phyloP scores from a whole-genome alignment of 202 grass and related monocot genomes.

The Musa balbisiana region DNA sequence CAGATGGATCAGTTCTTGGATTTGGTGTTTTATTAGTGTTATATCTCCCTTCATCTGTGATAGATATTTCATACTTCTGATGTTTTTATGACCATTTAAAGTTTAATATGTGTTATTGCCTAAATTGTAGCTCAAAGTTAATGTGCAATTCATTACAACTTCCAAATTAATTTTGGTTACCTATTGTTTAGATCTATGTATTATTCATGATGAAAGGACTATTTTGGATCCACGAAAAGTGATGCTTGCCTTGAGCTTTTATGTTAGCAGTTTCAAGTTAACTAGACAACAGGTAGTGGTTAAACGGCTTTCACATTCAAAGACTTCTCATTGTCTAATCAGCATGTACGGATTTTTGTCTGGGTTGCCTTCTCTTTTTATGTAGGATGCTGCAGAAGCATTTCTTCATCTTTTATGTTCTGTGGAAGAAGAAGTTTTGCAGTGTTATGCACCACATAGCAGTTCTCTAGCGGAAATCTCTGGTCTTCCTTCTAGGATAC shows the following conservation, averaged over 20 bases:
- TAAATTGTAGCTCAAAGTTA: background rate
- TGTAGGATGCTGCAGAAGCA: conserved; percentile 87
- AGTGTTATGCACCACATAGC: conserved; percentile 52
- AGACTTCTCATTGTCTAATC: conserved; percentile 8
- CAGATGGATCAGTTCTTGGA: background rate
- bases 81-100: background rate
- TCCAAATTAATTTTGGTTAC: background rate
- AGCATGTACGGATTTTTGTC: conserved; percentile 1
- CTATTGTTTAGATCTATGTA: conserved; percentile 50
- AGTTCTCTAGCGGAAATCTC: conserved; percentile 66
- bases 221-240: conserved; percentile 67
- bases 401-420: conserved; percentile 87
- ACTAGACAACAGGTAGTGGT: conserved; percentile 75
- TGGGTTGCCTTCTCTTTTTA: conserved; percentile 24
- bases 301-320: conserved; percentile 6
- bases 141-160: background rate
- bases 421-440: conserved; percentile 63
- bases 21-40: background rate
- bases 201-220: conserved; percentile 46
- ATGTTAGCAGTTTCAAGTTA: conserved; percentile 73
- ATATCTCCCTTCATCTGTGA: background rate
- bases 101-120: background rate
- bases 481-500: conserved; percentile 63
- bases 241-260: conserved; percentile 72
- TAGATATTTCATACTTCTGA: background rate